Percentiles rank a stretch among this genome's conserved stretches.
These are phyloP conservation scores for Sarocladium strictum DNA, from an alignment of 2,329 filamentous ascomycete genomes.

Conservation along the genomic window DNA sequence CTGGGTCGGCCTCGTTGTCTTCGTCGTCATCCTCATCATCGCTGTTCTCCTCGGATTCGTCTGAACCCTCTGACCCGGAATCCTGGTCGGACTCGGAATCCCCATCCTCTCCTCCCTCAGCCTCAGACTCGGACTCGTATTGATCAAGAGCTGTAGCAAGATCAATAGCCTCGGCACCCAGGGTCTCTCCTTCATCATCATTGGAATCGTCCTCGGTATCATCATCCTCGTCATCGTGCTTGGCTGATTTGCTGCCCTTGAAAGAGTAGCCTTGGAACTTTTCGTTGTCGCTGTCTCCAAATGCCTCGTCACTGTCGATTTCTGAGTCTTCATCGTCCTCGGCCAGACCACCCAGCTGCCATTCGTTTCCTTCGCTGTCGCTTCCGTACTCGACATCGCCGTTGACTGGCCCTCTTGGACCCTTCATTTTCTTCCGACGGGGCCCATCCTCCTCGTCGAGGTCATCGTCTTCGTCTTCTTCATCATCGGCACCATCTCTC, in stretches of 20 bases:
- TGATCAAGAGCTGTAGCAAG: constrained; percentile 52
- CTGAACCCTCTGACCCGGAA: constrained; percentile 36
- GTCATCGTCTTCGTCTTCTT: constrained; percentile 42
- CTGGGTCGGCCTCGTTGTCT: constrained; percentile 39
- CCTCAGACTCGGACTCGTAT: constrained; percentile 42
- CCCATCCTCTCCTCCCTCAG: constrained; percentile 37
- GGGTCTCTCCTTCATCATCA: constrained; percentile 50
- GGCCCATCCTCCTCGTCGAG: constrained; percentile 42
- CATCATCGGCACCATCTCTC: constrained; percentile 38
- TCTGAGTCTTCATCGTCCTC: constrained; percentile 57
- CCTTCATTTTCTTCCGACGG: constrained; percentile 34
- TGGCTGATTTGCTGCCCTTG: constrained; percentile 37
- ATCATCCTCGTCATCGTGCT: constrained; percentile 34
- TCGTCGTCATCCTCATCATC: constrained; percentile 39
- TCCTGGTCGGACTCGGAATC: constrained; percentile 33
- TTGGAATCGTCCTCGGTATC: constrained; percentile 52
- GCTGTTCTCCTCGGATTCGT: constrained; percentile 35
- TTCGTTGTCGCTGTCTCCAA: constrained; percentile 84
- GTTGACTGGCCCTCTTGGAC: constrained; percentile 39
- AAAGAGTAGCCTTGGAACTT: constrained; percentile 69
- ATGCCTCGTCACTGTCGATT: constrained; percentile 69
- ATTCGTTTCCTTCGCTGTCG: constrained; percentile 81
- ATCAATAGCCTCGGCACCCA: constrained; percentile 55
- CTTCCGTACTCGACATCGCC: constrained; percentile 66
- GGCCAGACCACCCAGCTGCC: constrained; percentile 63